A percentile compares a stretch with the other conserved stretches of the same genome.
phyloP scores from a whole-genome alignment of 2,329 filamentous ascomycete species.

The Fusarium clavum region DNA sequence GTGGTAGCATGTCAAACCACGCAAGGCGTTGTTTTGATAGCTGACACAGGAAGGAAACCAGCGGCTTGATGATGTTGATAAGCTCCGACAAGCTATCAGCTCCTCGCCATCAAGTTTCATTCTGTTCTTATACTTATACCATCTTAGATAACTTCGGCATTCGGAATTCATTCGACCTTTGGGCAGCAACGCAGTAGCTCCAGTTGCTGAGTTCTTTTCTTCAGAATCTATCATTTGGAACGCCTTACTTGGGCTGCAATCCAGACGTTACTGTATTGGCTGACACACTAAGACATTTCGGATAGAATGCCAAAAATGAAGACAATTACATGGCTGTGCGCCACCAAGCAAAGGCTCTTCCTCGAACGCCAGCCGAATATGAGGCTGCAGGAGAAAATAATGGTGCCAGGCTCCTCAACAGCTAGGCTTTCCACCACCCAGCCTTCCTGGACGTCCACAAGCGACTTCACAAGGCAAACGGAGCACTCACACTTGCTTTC shows the following conservation, averaged over 20 bases:
- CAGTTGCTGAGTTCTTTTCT: background rate
- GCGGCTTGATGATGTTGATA: background rate
- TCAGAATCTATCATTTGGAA: background rate
- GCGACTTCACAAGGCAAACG: slow-evolving; percentile 2
- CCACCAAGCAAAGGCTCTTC: background rate
- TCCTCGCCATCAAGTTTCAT: background rate
- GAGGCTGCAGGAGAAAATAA: slow-evolving; percentile 17
- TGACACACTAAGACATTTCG: background rate
- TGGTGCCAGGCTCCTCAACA: background rate
- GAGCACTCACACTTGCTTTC: background rate
- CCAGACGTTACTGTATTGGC: slow-evolving; percentile 26
- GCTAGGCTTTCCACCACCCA: background rate
- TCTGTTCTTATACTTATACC: slow-evolving; percentile 20
- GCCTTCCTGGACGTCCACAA: background rate
- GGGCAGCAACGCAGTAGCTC: slow-evolving; percentile 36
- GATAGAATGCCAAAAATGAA: background rate
- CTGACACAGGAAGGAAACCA: background rate
- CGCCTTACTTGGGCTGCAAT: slow-evolving; percentile 16
- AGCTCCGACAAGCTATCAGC: background rate
- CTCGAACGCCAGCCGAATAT: slow-evolving; percentile 1
- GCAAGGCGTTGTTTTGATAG: background rate
- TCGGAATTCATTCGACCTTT: slow-evolving; percentile 5
- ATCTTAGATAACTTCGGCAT: background rate
- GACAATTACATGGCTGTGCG: slow-evolving; percentile 4
- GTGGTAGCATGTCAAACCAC: background rate